Percentiles rank a stretch among this genome's conserved stretches.
These are phyloP conservation scores for Kappamyces sp. DNA, from an alignment of 192 early-diverging fungal species.

Conservation along the genomic window DNA sequence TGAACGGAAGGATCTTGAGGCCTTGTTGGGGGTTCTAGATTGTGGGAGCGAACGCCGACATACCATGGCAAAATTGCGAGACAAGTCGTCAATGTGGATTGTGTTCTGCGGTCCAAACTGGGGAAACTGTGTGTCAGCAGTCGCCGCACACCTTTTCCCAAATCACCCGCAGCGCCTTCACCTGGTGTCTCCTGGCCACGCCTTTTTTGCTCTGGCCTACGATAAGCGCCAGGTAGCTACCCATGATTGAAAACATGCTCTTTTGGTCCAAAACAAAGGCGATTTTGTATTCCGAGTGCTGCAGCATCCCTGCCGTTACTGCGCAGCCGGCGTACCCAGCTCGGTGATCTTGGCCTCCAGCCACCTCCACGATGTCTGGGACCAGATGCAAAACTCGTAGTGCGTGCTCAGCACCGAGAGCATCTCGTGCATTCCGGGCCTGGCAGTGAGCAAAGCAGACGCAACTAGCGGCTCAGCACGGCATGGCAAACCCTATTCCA, in stretches of 20 bases:
- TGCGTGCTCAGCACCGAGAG: constrained; percentile 52
- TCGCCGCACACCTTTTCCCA: constrained; percentile 22
- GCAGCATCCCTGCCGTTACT: neutral
- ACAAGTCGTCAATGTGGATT: constrained; percentile 66
- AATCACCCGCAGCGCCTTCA: constrained; percentile 57
- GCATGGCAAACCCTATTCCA: too few relatives aligned
- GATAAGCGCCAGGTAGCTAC: too few relatives aligned
- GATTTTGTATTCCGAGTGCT: constrained; percentile 5
- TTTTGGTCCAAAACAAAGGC: constrained; percentile 56
- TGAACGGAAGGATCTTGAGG: constrained; percentile 61
- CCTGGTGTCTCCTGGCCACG: constrained; percentile 54
- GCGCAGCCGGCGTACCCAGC: constrained; percentile 46
- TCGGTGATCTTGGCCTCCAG: constrained; percentile 71
- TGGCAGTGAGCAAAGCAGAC: neutral
- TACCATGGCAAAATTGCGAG: constrained; percentile 64
- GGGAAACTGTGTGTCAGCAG: constrained; percentile 6
- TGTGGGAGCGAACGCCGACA: too few relatives aligned
- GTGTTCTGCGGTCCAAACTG: constrained; percentile 40
- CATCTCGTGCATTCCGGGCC: constrained; percentile 33
- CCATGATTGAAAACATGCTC: constrained; percentile 61
- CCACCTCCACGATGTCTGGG: constrained; percentile 66
- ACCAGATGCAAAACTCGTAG: constrained; percentile 75
- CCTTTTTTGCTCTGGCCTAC: constrained; percentile 20
- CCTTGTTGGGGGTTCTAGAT: constrained; percentile 50
- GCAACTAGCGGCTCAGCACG: neutral